Evolutionary conservation across 2,329 filamentous ascomycete species (phyloP).

Genomic region (Colletotrichum graminicola): DNA sequence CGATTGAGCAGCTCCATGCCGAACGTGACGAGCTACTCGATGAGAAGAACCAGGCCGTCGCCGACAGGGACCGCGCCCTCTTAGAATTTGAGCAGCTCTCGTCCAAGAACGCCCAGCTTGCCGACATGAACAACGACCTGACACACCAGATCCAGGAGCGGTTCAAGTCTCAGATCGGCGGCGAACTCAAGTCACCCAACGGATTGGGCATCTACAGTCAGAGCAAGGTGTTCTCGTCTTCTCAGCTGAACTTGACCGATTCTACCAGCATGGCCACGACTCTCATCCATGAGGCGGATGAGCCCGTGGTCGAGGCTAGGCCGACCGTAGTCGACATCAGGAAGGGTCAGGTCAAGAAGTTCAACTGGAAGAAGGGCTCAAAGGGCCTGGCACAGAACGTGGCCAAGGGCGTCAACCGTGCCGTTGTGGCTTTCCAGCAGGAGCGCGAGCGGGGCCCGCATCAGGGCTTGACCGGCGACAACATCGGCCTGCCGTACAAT

Average conservation of each 20-base stretch:
- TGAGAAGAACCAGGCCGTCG: slow-evolving; percentile 84
- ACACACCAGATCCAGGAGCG: slow-evolving; percentile 94
- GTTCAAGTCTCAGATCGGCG: slow-evolving; percentile 82
- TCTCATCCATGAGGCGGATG: slow-evolving; percentile 73
- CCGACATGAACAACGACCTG: slow-evolving; percentile 94
- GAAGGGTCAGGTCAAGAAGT: slow-evolving; percentile 94
- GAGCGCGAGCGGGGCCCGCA: slow-evolving; percentile 67
- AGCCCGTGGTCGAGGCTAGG: slow-evolving; percentile 75
- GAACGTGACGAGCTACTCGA: slow-evolving; percentile 87
- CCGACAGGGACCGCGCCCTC: slow-evolving; percentile 91
- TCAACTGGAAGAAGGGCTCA: slow-evolving; percentile 98
- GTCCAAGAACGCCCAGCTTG: slow-evolving; percentile 92
- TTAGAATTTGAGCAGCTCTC: slow-evolving; percentile 96
- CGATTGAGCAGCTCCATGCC: slow-evolving; percentile 71
- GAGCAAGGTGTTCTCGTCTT: slow-evolving; percentile 63
- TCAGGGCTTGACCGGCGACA: slow-evolving; percentile 70
- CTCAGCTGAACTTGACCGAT: slow-evolving; percentile 64
- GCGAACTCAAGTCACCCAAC: slow-evolving; percentile 62
- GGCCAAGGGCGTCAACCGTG: slow-evolving; percentile 92
- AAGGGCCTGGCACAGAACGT: slow-evolving; percentile 95
- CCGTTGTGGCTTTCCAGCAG: slow-evolving; percentile 79
- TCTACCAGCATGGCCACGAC: slow-evolving; percentile 68
- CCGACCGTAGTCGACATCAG: slow-evolving; percentile 97
- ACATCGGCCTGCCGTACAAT: slow-evolving; percentile 78
- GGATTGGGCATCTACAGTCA: slow-evolving; percentile 70